These are phyloP conservation scores for Terana coerulea DNA, from an alignment of 768 basidiomycete species.

Conservation along the genomic window DNA sequence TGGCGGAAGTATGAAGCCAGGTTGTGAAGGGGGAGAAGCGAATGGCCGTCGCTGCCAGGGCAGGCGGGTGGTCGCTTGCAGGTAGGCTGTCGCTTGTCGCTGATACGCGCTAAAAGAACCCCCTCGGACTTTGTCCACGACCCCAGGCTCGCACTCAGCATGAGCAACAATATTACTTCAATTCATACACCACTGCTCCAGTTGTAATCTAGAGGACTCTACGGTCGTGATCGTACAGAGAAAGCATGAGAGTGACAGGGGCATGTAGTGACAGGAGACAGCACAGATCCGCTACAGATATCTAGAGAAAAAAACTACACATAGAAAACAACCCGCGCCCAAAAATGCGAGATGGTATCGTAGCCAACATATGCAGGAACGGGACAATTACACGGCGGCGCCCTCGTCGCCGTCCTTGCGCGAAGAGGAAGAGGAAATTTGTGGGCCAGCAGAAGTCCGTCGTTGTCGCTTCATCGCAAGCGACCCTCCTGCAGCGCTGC, in stretches of 20 bases:
- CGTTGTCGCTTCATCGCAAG: slow-evolving; percentile 74
- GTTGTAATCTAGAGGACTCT: slow-evolving; percentile 8
- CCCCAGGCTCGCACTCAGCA: too few relatives aligned
- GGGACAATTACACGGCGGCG: slow-evolving; percentile 17
- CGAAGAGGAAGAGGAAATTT: slow-evolving; percentile 31
- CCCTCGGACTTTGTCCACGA: too few relatives aligned
- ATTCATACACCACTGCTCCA: too few relatives aligned
- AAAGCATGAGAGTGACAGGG: background rate
- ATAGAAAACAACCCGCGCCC: slow-evolving; percentile 9
- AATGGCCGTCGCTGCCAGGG: slow-evolving; percentile 1
- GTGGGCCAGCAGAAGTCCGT: slow-evolving; percentile 64
- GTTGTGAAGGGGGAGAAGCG: slow-evolving; percentile 30
- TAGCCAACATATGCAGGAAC: background rate
- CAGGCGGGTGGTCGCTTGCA: slow-evolving; percentile 1
- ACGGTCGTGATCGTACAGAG: slow-evolving; percentile 13
- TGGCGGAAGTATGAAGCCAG: slow-evolving; percentile 68
- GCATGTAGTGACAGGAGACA: slow-evolving; percentile 5
- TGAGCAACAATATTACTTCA: too few relatives aligned
- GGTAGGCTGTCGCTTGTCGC: background rate
- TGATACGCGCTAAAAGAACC: too few relatives aligned
- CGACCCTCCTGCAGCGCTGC: slow-evolving; percentile 18
- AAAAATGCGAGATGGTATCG: slow-evolving; percentile 12
- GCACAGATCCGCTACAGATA: slow-evolving; percentile 13
- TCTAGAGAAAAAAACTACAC: slow-evolving; percentile 11
- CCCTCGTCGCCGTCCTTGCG: slow-evolving; percentile 22